Percentiles rank a stretch among this genome's conserved stretches.
Evolutionary conservation across 2,329 filamentous ascomycete genomes (phyloP).

Genomic region (Periconia digitata): DNA sequence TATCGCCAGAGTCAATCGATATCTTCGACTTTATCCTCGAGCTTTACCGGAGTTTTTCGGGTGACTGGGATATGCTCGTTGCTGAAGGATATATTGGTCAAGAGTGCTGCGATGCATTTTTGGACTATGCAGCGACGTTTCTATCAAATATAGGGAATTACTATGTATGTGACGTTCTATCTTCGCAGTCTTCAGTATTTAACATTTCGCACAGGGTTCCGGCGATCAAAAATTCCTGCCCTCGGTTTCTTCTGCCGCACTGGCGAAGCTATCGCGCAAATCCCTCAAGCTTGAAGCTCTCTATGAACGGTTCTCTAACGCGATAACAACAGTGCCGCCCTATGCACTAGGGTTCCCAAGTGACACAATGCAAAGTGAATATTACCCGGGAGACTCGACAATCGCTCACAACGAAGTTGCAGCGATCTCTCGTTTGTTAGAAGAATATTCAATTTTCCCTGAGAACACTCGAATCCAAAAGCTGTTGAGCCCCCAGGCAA

Average conservation of each 20-base stretch:
- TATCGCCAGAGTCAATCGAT: slow-evolving; percentile 77
- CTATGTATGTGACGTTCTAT: slow-evolving; percentile 19
- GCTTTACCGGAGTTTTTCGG: slow-evolving; percentile 65
- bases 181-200: neutral
- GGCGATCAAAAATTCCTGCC: slow-evolving; percentile 85
- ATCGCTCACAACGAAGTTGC: slow-evolving; percentile 15
- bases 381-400: slow-evolving; percentile 14
- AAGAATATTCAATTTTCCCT: slow-evolving; percentile 8
- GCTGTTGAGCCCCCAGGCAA: neutral
- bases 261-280: slow-evolving; percentile 6
- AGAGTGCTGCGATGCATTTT: slow-evolving; percentile 59
- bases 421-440: slow-evolving; percentile 5
- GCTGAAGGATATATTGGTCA: slow-evolving; percentile 65
- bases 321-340: slow-evolving; percentile 7
- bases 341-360: slow-evolving; percentile 12
- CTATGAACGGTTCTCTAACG: slow-evolving; percentile 4
- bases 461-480: slow-evolving; percentile 22
- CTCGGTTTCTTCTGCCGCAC: slow-evolving; percentile 38
- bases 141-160: slow-evolving; percentile 82
- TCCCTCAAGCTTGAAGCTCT: slow-evolving; percentile 4
- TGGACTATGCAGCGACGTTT: slow-evolving; percentile 78
- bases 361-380: slow-evolving; percentile 11
- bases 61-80: slow-evolving; percentile 71
- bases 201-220: slow-evolving; percentile 63
- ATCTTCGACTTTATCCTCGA: slow-evolving; percentile 81